Evolutionary conservation across 805 yeast species (phyloP), one percentile per base, ranked within the genome.

Genomic region (Monosporozyma aquatica): DNA sequence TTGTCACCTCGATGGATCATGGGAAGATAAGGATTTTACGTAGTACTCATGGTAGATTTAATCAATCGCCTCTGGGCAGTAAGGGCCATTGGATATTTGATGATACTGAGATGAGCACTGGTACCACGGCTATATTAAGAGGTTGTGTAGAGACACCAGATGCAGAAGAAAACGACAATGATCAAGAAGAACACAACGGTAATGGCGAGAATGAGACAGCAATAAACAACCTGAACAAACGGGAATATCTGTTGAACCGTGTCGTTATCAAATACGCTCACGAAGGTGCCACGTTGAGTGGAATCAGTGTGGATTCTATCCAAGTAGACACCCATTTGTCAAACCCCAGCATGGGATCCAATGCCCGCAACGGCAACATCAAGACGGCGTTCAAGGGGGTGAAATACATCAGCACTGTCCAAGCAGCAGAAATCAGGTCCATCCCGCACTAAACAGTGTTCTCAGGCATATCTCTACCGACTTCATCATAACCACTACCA

Each of bases 1-100:
- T n/a, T n/a, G n/a, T n/a, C n/a, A n/a, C n/a, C n/a, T n/a, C 6
- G 25, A 37, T 11, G 37, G 11, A 5, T 4, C 50, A 62, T 6
- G 55, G 62, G 21, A 62, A 61, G 29, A 66, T 87, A 28, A 78
- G 78, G 49, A 69, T 79, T 2, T 59, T 76, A 39, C 65, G 95
- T 47, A 65, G 77, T 28, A 80, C 95, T 0, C 80, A 80, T 43
- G 97, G 97, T 6, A 89, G 87, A 53, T 75, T 83, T 50, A 73
- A 72, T 39, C 70, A 70, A 37, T 70, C 71, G 37, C 72, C 74
- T 3, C 60, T 26, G 11, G 21, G 67, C 5, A 76, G 78, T 0
- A 58, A 55, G 5, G 44, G 47, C 11, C 18, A 14, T 3, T 86
- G 95, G 95, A 67, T 74, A 6, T 71, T 87, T 49, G 80, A 78